Conservation (phyloP, 2,329 filamentous ascomycete species). For the Paraphoma sp. region DNA sequence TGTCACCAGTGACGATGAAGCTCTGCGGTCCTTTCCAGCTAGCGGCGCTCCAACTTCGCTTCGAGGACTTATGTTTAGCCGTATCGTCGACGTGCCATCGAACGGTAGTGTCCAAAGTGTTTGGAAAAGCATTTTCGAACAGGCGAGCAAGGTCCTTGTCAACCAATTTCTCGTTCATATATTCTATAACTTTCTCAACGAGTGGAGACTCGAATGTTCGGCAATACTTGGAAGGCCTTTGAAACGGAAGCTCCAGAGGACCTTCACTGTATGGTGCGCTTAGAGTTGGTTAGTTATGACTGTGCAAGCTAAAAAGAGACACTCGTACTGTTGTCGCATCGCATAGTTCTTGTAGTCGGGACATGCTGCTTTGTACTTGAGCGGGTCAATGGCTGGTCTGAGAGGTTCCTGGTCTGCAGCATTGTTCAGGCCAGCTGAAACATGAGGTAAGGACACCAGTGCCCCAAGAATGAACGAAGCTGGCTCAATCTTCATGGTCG, state of each 20-base stretch:
- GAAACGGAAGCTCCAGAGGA: conserved; percentile 80
- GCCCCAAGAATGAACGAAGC: not conserved
- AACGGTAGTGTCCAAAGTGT: conserved; percentile 87
- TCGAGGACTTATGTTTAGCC: conserved; percentile 47
- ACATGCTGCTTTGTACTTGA: conserved; percentile 58
- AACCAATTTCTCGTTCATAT: conserved; percentile 79
- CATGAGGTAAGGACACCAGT: conserved; percentile 7
- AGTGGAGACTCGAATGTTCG: conserved; percentile 87
- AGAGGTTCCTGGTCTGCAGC: conserved; percentile 39
- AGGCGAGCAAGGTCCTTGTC: conserved; percentile 88
- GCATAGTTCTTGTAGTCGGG: conserved; percentile 72
- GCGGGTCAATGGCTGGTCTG: conserved; percentile 35
- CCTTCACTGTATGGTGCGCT: conserved; percentile 83
- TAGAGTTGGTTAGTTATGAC: conserved; percentile 1
- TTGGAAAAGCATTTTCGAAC: conserved; percentile 95
- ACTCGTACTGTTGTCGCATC: conserved; percentile 63
- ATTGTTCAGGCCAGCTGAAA: conserved; percentile 14
- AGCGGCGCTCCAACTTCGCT: conserved; percentile 48
- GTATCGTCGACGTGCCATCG: conserved; percentile 79
- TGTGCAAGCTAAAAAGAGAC: not conserved
- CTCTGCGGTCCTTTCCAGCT: conserved; percentile 86
- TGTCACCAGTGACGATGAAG: conserved; percentile 93
- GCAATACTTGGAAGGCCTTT: conserved; percentile 80
- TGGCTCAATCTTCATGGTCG: conserved; percentile 21
- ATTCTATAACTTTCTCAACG: conserved; percentile 86